Evolutionary conservation across 1,284 basidiomycete species (phyloP).

Genomic region (Irpex lacteus): DNA sequence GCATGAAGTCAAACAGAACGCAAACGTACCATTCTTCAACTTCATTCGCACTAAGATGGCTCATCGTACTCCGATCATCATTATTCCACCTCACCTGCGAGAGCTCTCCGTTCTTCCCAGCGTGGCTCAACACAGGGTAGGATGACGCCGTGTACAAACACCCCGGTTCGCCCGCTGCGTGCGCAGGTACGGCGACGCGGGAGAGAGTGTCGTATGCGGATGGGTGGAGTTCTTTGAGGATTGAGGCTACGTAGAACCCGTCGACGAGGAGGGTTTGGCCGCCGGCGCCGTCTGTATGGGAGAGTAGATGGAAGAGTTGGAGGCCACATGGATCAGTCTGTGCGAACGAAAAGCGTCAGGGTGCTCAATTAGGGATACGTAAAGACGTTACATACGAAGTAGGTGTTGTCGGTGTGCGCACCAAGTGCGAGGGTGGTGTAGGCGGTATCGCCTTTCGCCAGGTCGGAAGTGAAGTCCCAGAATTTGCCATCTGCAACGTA

Average conservation of each 20-base stretch:
- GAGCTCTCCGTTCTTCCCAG: conserved; percentile 59
- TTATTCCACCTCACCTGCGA: conserved; percentile 92
- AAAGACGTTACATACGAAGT: conserved; percentile 59
- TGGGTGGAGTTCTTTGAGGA: conserved; percentile 74
- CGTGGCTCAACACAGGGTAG: conserved; percentile 73
- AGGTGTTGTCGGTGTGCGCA: conserved; percentile 96
- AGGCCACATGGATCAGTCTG: conserved; percentile 91
- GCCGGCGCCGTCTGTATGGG: conserved; percentile 79
- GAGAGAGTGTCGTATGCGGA: conserved; percentile 74
- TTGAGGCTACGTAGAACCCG: conserved; percentile 87
- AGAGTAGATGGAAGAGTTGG: conserved; percentile 93
- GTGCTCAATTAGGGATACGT: not conserved
- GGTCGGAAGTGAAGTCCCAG: conserved; percentile 96
- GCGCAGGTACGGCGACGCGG: conserved; percentile 70
- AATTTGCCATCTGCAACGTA: conserved; percentile 74
- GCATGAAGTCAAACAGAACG: not conserved
- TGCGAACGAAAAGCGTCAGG: not conserved
- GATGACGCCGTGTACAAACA: conserved; percentile 65
- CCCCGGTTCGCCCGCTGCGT: conserved; percentile 82
- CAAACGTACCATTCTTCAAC: conserved; percentile 68
- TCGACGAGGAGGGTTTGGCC: conserved; percentile 92
- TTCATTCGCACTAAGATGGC: conserved; percentile 49
- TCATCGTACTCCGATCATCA: conserved; percentile 86
- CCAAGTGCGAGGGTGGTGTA: conserved; percentile 88
- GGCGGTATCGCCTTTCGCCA: conserved; percentile 87